phyloP scores from a whole-genome alignment of 164 flowering plant species.

The Piper longum region DNA sequence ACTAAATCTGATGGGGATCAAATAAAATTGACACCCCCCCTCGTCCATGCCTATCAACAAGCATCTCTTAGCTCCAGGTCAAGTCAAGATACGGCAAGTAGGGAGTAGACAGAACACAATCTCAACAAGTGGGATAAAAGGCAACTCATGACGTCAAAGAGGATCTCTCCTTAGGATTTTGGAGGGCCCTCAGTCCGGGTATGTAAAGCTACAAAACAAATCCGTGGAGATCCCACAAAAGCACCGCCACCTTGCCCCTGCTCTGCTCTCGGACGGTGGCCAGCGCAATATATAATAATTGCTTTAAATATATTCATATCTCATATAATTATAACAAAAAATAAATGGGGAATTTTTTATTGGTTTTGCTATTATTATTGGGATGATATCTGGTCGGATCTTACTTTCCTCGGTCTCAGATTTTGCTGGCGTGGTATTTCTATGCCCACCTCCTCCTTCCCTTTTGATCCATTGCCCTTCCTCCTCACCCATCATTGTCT shows the following conservation, averaged over 20 bases:
- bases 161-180: not conserved
- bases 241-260: no score
- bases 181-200: not conserved
- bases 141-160: not conserved
- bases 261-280: not conserved
- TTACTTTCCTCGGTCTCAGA: conserved; percentile 38
- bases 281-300: no score
- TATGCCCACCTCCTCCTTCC: conserved; percentile 18
- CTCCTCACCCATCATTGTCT: not conserved
- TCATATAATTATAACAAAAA: no score
- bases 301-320: no score
- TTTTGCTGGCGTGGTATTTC: conserved; percentile 29
- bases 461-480: not conserved
- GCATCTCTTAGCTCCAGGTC: no score
- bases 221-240: not conserved
- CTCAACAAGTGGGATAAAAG: not conserved
- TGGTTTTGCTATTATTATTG: no score
- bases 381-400: conserved; percentile 48
- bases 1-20: no score
- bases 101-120: not conserved
- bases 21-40: no score
- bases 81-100: not conserved
- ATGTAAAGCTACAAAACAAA: not conserved
- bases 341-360: no score
- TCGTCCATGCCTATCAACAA: no score